Evolutionary conservation across 2,329 filamentous ascomycete genomes (phyloP).

Genomic region (Epicoccum sorghinum): DNA sequence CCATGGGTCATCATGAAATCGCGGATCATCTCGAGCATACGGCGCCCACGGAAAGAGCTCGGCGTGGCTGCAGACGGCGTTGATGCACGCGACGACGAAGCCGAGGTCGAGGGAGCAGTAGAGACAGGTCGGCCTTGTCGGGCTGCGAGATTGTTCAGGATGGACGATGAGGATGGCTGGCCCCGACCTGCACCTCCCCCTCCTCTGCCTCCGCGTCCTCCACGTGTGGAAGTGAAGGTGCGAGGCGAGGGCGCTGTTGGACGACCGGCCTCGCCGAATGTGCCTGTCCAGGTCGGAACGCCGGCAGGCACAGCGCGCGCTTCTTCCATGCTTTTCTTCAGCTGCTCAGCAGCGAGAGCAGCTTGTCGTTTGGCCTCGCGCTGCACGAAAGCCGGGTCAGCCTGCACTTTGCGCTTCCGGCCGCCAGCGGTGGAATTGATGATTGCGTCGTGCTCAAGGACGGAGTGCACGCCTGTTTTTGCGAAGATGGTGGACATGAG

Average conservation of each 20-base stretch:
- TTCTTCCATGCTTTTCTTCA: constrained; percentile 74
- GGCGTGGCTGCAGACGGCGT: constrained; percentile 37
- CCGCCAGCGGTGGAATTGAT: constrained; percentile 58
- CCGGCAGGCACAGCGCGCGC: constrained; percentile 78
- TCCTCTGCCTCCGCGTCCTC: constrained; percentile 45
- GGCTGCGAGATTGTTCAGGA: constrained; percentile 52
- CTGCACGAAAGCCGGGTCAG: constrained; percentile 79
- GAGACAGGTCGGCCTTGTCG: constrained; percentile 45
- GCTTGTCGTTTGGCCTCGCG: constrained; percentile 82
- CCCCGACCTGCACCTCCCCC: constrained; percentile 42
- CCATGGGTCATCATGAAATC: constrained; percentile 80
- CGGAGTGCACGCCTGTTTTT: constrained; percentile 83
- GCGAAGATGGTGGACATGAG: constrained; percentile 91
- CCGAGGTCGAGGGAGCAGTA: constrained; percentile 18
- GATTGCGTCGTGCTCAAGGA: constrained; percentile 91
- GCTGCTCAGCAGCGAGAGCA: constrained; percentile 74
- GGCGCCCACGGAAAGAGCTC: constrained; percentile 42
- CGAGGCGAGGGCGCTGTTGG: constrained; percentile 45
- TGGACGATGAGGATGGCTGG: constrained; percentile 49
- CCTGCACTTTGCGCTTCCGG: constrained; percentile 67
- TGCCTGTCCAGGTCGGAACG: constrained; percentile 92
- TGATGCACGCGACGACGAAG: constrained; percentile 31
- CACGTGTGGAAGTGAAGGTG: constrained; percentile 45
- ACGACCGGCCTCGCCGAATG: constrained; percentile 76
- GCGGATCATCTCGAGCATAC: constrained; percentile 65